These are phyloP conservation scores for Amauroascus verrucosus DNA, from an alignment of 2,329 filamentous ascomycete species.

Conservation along the genomic window DNA sequence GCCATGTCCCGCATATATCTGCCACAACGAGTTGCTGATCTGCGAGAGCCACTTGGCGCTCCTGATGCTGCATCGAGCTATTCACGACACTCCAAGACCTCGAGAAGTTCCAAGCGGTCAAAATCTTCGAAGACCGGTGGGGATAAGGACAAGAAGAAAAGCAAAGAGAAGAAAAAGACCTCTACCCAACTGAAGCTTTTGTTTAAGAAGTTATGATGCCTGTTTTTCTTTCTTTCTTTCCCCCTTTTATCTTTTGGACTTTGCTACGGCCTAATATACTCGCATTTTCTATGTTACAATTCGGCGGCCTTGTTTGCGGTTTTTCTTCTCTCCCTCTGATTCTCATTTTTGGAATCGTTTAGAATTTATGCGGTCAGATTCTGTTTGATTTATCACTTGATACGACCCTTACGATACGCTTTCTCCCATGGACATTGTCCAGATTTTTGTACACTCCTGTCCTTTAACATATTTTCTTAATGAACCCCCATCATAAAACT, in stretches of 20 bases:
- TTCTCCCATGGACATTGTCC: background rate
- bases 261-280: background rate
- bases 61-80: conserved; percentile 8
- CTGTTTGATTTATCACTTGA: background rate
- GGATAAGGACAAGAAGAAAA: conserved; percentile 12
- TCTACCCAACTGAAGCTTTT: conserved; percentile 12
- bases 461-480: background rate
- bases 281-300: background rate
- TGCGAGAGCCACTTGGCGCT: conserved; percentile 11
- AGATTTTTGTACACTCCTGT: background rate
- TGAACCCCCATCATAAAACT: background rate
- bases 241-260: too few relatives aligned
- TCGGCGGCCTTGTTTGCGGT: background rate
- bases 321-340: background rate
- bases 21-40: conserved; percentile 25
- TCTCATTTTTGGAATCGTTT: background rate
- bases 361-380: background rate
- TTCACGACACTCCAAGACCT: conserved; percentile 13
- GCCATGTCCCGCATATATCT: conserved; percentile 35
- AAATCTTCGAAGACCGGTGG: conserved; percentile 8
- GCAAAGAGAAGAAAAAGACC: conserved; percentile 14
- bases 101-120: conserved; percentile 9
- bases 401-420: too few relatives aligned
- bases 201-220: conserved; percentile 11
- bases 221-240: background rate